Percentiles rank a stretch among this genome's conserved stretches.
Evolutionary conservation across 2,329 filamentous ascomycete genomes (phyloP).

Genomic region (Colletotrichum horii): DNA sequence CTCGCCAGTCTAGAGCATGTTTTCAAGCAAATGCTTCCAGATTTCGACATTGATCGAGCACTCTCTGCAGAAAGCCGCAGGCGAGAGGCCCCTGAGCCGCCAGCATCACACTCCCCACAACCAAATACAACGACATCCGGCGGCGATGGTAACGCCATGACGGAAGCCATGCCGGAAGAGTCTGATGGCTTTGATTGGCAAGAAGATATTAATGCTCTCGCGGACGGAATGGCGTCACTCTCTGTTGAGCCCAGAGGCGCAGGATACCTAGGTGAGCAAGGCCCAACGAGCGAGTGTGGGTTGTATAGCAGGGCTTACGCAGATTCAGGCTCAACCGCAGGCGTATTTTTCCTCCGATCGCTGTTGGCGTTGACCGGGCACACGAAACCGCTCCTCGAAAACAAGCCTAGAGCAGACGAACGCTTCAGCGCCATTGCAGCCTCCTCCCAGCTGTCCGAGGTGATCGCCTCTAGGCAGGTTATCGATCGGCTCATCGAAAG

Average conservation of each 20-base stretch:
- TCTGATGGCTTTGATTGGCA: slow-evolving; percentile 37
- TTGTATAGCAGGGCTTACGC: slow-evolving; percentile 26
- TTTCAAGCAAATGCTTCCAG: slow-evolving; percentile 25
- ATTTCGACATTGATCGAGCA: slow-evolving; percentile 27
- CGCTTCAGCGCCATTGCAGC: slow-evolving; percentile 1
- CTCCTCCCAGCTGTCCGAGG: slow-evolving; percentile 24
- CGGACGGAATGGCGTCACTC: slow-evolving; percentile 40
- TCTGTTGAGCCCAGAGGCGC: slow-evolving; percentile 38
- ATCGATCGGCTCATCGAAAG: slow-evolving; percentile 34
- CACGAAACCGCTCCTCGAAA: slow-evolving; percentile 3
- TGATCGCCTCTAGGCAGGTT: slow-evolving; percentile 29
- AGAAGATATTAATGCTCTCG: slow-evolving; percentile 34
- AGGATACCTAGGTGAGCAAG: slow-evolving; percentile 33
- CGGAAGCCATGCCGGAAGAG: slow-evolving; percentile 31
- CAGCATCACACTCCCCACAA: not conserved
- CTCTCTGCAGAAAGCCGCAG: not conserved
- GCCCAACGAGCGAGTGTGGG: slow-evolving; percentile 25
- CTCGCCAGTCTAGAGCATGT: slow-evolving; percentile 25
- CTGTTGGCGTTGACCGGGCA: slow-evolving; percentile 30
- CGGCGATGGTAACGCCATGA: slow-evolving; percentile 18
- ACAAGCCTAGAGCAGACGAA: not conserved
- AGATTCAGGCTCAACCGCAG: not conserved
- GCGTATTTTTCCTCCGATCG: slow-evolving; percentile 31
- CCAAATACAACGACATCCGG: not conserved
- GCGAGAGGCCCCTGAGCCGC: not conserved